Evolutionary conservation across 768 basidiomycete genomes (phyloP).

Genomic region (Lactarius deliciosus): DNA sequence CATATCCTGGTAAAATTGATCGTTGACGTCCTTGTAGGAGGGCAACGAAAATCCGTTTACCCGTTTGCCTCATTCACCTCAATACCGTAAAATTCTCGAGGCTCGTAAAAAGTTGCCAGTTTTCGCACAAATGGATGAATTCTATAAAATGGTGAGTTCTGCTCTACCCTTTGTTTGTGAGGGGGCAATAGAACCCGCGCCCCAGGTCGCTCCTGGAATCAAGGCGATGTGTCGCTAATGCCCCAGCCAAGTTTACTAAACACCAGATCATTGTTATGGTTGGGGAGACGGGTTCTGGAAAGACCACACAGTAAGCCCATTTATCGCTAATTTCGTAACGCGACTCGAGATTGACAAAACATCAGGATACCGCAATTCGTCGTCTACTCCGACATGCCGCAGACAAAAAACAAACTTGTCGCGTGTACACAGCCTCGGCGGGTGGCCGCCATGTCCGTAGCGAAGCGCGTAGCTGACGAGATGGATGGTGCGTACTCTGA

Average conservation of each 20-base stretch:
- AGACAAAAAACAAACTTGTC: constrained; percentile 84
- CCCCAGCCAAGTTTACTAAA: constrained; percentile 54
- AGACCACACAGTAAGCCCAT: constrained; percentile 82
- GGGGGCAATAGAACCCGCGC: constrained; percentile 36
- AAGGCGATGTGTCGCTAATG: constrained; percentile 34
- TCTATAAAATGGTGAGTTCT: constrained; percentile 77
- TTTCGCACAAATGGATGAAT: constrained; percentile 89
- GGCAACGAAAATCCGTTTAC: constrained; percentile 88
- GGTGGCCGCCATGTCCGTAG: constrained; percentile 97
- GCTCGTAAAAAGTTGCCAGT: constrained; percentile 88
- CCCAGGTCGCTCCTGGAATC: constrained; percentile 29
- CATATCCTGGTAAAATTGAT: neutral
- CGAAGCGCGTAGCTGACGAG: constrained; percentile 97
- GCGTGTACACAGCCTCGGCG: constrained; percentile 97
- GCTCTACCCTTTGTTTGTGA: constrained; percentile 18
- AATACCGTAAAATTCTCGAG: constrained; percentile 86
- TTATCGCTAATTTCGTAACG: neutral
- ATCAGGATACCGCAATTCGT: constrained; percentile 94
- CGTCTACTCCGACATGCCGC: constrained; percentile 89
- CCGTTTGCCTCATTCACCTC: constrained; percentile 65
- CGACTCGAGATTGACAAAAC: constrained; percentile 3
- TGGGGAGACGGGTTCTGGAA: constrained; percentile 94
- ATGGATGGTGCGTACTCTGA: constrained; percentile 79
- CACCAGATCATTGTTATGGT: constrained; percentile 90
- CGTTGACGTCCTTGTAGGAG: constrained; percentile 47